Evolutionary conservation across 352 stramenopile genomes (phyloP).

Genomic region (Pilasporangium apinafurcum): DNA sequence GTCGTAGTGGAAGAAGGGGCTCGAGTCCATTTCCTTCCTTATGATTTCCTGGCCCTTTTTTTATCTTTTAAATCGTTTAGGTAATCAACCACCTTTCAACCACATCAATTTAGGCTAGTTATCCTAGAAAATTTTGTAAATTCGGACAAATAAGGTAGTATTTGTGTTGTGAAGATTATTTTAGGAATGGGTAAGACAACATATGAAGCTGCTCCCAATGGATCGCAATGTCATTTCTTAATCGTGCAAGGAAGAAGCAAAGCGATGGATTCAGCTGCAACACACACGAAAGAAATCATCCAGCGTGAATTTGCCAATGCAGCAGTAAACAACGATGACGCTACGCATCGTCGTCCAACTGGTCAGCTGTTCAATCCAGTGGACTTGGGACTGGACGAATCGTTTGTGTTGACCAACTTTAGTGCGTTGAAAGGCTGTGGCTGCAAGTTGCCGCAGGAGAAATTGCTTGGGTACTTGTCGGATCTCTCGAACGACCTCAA

Average conservation of each 20-base stretch:
- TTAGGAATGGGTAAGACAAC: too few species aligned
- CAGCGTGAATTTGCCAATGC: conserved; percentile 44
- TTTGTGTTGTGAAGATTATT: too few species aligned
- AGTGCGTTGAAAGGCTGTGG: conserved; percentile 93
- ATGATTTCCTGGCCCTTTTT: too few species aligned
- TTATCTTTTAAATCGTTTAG: too few species aligned
- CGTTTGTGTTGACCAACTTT: conserved; percentile 83
- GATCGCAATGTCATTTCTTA: too few species aligned
- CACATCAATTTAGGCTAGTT: too few species aligned
- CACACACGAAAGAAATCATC: conserved; percentile 59
- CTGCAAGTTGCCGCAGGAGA: conserved; percentile 93
- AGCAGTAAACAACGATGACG: not conserved
- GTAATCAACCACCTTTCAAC: too few species aligned
- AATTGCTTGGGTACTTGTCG: conserved; percentile 90
- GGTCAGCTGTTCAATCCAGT: conserved; percentile 41
- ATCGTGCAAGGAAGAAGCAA: conserved; percentile 1
- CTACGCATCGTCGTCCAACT: not conserved
- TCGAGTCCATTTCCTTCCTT: too few species aligned
- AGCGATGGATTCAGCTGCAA: conserved; percentile 42
- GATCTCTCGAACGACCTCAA: conserved; percentile 88
- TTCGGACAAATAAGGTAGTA: too few species aligned
- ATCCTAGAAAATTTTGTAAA: too few species aligned
- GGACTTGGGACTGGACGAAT: conserved; percentile 52
- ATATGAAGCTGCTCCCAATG: too few species aligned
- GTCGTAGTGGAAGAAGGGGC: too few species aligned